These are phyloP conservation scores for Leccinum angustisporum DNA, from an alignment of 1,284 basidiomycete genomes.

Conservation along the genomic window DNA sequence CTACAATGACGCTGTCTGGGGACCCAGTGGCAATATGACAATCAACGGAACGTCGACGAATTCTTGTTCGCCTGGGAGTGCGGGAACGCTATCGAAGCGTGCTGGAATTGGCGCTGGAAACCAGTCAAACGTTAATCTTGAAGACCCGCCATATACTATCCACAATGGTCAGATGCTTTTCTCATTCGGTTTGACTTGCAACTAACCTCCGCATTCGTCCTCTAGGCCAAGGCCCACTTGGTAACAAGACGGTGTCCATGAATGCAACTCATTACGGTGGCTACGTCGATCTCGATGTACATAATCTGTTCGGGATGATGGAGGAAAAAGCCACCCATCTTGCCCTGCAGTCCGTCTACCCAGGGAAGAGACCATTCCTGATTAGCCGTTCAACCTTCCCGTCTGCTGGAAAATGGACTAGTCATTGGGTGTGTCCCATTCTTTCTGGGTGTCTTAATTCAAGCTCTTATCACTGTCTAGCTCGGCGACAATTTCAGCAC, in stretches of 20 bases:
- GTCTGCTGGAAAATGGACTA: conserved; percentile 62
- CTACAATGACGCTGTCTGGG: conserved; percentile 62
- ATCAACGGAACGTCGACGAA: conserved; percentile 66
- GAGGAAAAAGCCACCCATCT: conserved; percentile 39
- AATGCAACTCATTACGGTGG: conserved; percentile 43
- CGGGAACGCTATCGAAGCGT: conserved; percentile 17
- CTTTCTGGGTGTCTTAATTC: background rate
- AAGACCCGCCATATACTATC: conserved; percentile 64
- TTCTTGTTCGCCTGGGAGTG: conserved; percentile 22
- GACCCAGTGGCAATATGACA: conserved; percentile 73
- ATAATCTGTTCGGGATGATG: conserved; percentile 46
- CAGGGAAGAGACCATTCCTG: conserved; percentile 44
- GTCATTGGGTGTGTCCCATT: conserved; percentile 49
- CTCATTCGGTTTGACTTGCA: background rate
- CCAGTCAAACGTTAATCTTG: conserved; percentile 47
- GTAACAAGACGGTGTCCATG: conserved; percentile 32
- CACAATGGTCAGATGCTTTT: conserved; percentile 53
- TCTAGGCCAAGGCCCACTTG: conserved; percentile 30
- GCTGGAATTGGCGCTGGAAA: conserved; percentile 40
- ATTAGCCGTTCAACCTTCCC: conserved; percentile 52
- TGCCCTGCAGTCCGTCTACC: conserved; percentile 33
- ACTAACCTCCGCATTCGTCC: background rate
- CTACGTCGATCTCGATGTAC: conserved; percentile 39
- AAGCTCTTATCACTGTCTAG: conserved; percentile 31
- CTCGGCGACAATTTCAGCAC: conserved; percentile 71